Base-by-base conservation (phyloP, 257 asterid species). In the Cynanchum wilfordii region DNA sequence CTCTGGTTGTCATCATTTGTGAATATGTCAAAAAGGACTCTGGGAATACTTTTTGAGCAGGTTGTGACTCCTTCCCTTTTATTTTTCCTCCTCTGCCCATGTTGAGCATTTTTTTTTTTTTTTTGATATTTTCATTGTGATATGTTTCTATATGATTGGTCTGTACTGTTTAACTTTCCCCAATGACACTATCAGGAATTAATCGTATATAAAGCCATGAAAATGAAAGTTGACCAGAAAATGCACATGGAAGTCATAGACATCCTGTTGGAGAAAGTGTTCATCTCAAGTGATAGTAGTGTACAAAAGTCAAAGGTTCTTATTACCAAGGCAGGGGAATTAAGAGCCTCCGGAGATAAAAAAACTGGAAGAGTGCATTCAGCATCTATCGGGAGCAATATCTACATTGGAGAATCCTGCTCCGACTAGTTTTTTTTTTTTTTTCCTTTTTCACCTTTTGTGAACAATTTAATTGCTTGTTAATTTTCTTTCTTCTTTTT, bases 41-140 rank as follows among this genome's bases (percentile, higher is more conserved):
- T 85, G 69, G 97, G 93, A 68, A 84, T 84, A 75, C 68, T 94
- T 77, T 68, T 94, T 83, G 98, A 89, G 84, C 90, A 91, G 99
- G 99, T 91, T 77, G 29, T 36, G 56, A 16, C 9, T 15, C 4
- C 2, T 4, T 19, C 19, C 24, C 52, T 12, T 44, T 67, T 67
- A 57, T n/a, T n/a, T 77, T 50, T 11, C 69, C 56, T 71, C 64
- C 72, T n/a, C 47, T 49, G 76, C n/a, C 72, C 70, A 22, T n/a
- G 29, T 27, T 27, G 17, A n/a, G n/a, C n/a, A n/a, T n/a, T n/a
- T n/a, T n/a, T n/a, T n/a, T n/a, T n/a, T n/a, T n/a, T n/a, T n/a
- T n/a, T n/a, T n/a, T n/a, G n/a, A n/a, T n/a, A n/a, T n/a, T n/a
- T n/a, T n/a, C n/a, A 58, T 54, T 27, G 2, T 58, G 47, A 66